Evolutionary conservation across 2,329 filamentous ascomycete genomes (phyloP).

Genomic region (Westerdykella ornata): DNA sequence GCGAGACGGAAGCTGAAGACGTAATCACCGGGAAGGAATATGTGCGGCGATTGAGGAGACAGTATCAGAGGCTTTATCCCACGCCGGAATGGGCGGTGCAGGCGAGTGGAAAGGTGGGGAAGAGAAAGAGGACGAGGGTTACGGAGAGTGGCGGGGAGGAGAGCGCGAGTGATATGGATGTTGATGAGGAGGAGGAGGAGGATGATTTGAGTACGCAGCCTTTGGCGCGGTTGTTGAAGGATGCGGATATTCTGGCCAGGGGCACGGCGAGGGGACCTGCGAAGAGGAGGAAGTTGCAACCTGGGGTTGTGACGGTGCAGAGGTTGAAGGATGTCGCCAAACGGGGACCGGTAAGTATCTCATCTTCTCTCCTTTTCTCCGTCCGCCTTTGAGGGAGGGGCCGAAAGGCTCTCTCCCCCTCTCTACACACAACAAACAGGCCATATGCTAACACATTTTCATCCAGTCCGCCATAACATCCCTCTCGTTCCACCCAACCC

Average conservation of each 20-base stretch:
- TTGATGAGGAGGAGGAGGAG: conserved; percentile 30
- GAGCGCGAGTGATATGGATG: conserved; percentile 52
- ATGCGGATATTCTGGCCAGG: conserved; percentile 59
- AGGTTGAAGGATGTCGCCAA: conserved; percentile 78
- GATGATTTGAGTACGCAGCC: conserved; percentile 61
- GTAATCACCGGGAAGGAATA: conserved; percentile 83
- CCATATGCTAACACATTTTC: conserved; percentile 12
- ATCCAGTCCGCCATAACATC: conserved; percentile 65
- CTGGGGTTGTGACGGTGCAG: conserved; percentile 86
- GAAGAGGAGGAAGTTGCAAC: conserved; percentile 67
- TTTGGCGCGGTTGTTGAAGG: conserved; percentile 71
- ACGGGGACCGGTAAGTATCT: conserved; percentile 55
- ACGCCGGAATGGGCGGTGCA: conserved; percentile 55
- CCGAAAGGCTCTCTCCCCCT: too few species aligned
- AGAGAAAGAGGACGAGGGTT: conserved; percentile 44
- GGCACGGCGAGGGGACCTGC: conserved; percentile 41
- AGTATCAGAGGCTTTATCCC: conserved; percentile 61
- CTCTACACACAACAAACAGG: too few species aligned
- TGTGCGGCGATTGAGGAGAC: conserved; percentile 67
- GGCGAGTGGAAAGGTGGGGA: conserved; percentile 37
- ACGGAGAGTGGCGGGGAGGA: conserved; percentile 40
- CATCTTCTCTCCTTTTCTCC: too few species aligned
- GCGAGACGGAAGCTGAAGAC: conserved; percentile 75
- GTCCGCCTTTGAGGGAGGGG: too few species aligned
- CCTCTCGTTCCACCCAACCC: conserved; percentile 81